These are phyloP conservation scores for Serendipita vermifera DNA, from an alignment of 768 basidiomycete genomes.

Conservation along the genomic window DNA sequence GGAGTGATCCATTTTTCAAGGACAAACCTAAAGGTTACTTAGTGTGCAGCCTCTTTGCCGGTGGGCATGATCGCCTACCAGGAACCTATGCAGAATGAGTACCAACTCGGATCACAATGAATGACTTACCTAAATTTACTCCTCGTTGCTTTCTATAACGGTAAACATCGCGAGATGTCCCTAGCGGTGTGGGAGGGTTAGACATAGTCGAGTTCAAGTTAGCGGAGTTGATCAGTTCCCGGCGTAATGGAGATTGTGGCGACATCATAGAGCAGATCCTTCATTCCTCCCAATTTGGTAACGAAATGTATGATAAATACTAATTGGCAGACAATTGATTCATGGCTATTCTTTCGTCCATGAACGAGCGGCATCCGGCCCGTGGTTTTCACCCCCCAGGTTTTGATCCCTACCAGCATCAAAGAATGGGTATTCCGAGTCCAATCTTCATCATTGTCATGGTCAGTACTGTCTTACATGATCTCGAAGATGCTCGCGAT, in stretches of 20 bases:
- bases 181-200: not conserved
- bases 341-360: too few species aligned
- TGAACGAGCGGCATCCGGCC: too few species aligned
- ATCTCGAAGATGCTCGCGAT: not conserved
- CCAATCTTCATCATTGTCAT: slow-evolving; percentile 31
- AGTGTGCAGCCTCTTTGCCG: not conserved
- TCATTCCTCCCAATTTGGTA: too few species aligned
- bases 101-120: not conserved
- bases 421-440: not conserved
- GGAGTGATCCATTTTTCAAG: slow-evolving; percentile 66
- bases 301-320: too few species aligned
- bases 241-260: too few species aligned
- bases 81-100: slow-evolving; percentile 10
- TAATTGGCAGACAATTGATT: too few species aligned
- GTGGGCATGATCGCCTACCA: not conserved
- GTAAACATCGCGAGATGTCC: slow-evolving; percentile 26
- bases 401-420: too few species aligned
- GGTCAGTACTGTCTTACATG: slow-evolving; percentile 16
- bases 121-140: slow-evolving; percentile 59
- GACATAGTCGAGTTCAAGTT: slow-evolving; percentile 1
- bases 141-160: slow-evolving; percentile 63
- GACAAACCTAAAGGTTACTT: slow-evolving; percentile 32
- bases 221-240: too few species aligned
- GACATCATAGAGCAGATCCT: too few species aligned
- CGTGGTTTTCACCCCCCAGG: too few species aligned